Percentiles rank a stretch among this genome's conserved stretches.
Evolutionary conservation across 1,284 basidiomycete genomes (phyloP).

Genomic region (Schizophyllum commune): DNA sequence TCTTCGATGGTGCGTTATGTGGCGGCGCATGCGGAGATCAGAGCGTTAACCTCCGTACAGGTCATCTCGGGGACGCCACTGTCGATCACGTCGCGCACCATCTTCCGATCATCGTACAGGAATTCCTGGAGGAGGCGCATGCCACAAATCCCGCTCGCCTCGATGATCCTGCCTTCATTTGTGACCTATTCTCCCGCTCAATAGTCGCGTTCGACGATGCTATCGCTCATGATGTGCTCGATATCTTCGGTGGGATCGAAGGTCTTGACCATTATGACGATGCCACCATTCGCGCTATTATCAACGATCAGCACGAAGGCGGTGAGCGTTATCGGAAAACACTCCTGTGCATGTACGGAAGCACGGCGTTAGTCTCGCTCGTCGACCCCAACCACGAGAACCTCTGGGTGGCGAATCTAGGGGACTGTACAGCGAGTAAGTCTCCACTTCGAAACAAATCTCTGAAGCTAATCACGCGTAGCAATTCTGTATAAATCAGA

Average conservation of each 20-base stretch:
- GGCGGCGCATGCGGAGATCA: not conserved
- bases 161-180: constrained; percentile 36
- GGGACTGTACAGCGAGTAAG: constrained; percentile 65
- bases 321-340: constrained; percentile 57
- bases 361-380: constrained; percentile 61
- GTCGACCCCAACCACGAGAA: constrained; percentile 58
- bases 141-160: not conserved
- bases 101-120: constrained; percentile 57
- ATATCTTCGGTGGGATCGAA: constrained; percentile 52
- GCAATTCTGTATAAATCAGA: constrained; percentile 40
- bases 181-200: constrained; percentile 44
- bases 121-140: constrained; percentile 42
- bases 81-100: constrained; percentile 61
- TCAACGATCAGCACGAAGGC: constrained; percentile 53
- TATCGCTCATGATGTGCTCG: constrained; percentile 55
- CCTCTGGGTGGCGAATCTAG: constrained; percentile 65
- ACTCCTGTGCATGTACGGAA: constrained; percentile 64
- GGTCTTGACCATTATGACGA: constrained; percentile 42
- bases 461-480: constrained; percentile 14
- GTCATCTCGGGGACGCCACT: constrained; percentile 61
- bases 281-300: constrained; percentile 42
- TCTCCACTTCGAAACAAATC: constrained; percentile 2
- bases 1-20: constrained; percentile 53
- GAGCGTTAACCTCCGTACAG: constrained; percentile 21
- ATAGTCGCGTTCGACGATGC: constrained; percentile 59